phyloP scores from a whole-genome alignment of 2,329 filamentous ascomycete genomes.

The Penicillium crustosum region DNA sequence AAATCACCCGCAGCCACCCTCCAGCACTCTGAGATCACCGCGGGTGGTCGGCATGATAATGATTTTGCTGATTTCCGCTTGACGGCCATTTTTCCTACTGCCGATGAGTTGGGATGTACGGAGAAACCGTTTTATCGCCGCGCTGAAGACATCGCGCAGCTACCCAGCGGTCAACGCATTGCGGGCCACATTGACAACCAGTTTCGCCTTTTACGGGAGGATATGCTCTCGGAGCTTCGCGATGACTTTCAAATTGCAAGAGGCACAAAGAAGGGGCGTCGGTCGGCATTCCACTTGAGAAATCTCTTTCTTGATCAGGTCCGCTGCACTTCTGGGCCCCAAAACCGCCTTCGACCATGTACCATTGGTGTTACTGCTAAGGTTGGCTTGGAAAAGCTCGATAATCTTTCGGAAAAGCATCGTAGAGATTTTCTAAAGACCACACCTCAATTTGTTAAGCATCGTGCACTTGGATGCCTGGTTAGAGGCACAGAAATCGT shows the following conservation, averaged over 20 bases:
- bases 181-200: constrained; percentile 65
- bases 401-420: constrained; percentile 23
- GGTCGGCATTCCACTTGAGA: constrained; percentile 41
- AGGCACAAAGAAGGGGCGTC: constrained; percentile 50
- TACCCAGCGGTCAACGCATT: constrained; percentile 40
- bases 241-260: constrained; percentile 58
- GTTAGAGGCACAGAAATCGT: constrained; percentile 53
- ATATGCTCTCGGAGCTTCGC: constrained; percentile 66
- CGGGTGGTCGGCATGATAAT: constrained; percentile 73
- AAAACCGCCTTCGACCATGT: constrained; percentile 29
- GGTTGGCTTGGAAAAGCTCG: constrained; percentile 49
- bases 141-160: constrained; percentile 51
- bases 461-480: constrained; percentile 63
- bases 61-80: constrained; percentile 62
- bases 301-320: constrained; percentile 34
- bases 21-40: constrained; percentile 21
- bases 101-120: constrained; percentile 60
- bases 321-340: constrained; percentile 39
- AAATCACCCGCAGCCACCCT: constrained; percentile 17
- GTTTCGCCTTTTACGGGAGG: constrained; percentile 69
- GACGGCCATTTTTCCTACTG: constrained; percentile 65
- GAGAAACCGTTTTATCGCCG: constrained; percentile 57
- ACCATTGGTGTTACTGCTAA: constrained; percentile 45
- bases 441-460: constrained; percentile 55
- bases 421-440: constrained; percentile 51